Evolutionary conservation across 495 filamentous ascomycete species (phyloP).

Genomic region (Talaromyces trachyspermus): DNA sequence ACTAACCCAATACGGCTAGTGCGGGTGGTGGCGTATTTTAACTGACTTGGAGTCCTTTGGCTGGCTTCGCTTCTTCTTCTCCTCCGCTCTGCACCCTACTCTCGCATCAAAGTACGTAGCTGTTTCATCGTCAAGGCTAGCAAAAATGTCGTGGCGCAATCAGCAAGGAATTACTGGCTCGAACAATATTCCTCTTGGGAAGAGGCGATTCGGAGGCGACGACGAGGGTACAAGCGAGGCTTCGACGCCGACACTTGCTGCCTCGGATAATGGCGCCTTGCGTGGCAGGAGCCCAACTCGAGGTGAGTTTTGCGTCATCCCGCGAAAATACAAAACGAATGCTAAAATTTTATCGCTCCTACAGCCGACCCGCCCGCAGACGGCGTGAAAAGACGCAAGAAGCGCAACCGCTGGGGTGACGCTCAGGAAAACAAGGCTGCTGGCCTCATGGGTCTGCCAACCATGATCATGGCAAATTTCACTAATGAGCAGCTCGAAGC

Average conservation of each 20-base stretch:
- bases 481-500: slow-evolving; percentile 96
- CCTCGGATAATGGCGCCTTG: slow-evolving; percentile 47
- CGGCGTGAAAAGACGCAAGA: slow-evolving; percentile 81
- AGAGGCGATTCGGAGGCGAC: slow-evolving; percentile 74
- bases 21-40: too few species aligned
- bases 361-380: slow-evolving; percentile 52
- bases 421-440: slow-evolving; percentile 95
- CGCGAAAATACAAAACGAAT: background rate
- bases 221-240: slow-evolving; percentile 56
- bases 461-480: slow-evolving; percentile 93
- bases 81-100: slow-evolving; percentile 5
- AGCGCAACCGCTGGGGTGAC: slow-evolving; percentile 96
- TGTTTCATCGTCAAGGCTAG: background rate
- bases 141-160: slow-evolving; percentile 77
- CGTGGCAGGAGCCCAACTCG: slow-evolving; percentile 70
- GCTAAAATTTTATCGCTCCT: background rate
- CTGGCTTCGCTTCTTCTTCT: slow-evolving; percentile 11
- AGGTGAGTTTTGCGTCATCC: slow-evolving; percentile 32
- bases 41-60: too few species aligned
- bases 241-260: slow-evolving; percentile 41
- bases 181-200: slow-evolving; percentile 94
- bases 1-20: too few species aligned
- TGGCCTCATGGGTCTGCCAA: slow-evolving; percentile 94
- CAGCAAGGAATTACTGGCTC: slow-evolving; percentile 90
- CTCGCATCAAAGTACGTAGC: background rate